These are phyloP conservation scores for Magnaporthiopsis incrustans DNA, from an alignment of 2,329 filamentous ascomycete genomes.

Conservation along the genomic window DNA sequence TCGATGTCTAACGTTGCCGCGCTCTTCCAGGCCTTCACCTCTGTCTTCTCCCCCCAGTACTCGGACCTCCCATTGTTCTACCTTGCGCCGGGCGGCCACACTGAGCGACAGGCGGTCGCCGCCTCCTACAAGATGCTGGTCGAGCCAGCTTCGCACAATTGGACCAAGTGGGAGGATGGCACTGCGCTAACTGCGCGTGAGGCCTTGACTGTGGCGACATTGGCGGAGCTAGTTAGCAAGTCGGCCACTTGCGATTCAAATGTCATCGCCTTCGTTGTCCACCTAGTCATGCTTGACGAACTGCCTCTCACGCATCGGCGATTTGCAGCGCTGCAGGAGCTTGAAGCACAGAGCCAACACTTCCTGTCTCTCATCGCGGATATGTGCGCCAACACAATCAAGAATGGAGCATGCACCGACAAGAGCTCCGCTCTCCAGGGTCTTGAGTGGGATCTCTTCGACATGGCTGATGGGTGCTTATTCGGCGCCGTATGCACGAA, in stretches of 20 bases:
- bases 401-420: background rate
- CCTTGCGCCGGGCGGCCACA: too few relatives aligned
- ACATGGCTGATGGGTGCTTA: conserved; percentile 18
- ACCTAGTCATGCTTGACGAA: conserved; percentile 19
- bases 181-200: conserved; percentile 14
- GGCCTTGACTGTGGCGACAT: conserved; percentile 14
- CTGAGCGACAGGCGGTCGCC: background rate
- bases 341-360: background rate
- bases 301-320: conserved; percentile 17
- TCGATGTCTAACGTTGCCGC: background rate
- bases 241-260: conserved; percentile 6
- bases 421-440: conserved; percentile 7
- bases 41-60: background rate
- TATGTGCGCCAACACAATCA: conserved; percentile 1
- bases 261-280: conserved; percentile 16
- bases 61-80: background rate
- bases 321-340: conserved; percentile 3
- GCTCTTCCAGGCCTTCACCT: background rate
- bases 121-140: conserved; percentile 3
- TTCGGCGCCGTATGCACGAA: conserved; percentile 5
- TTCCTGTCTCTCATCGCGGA: background rate
- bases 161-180: conserved; percentile 1
- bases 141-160: background rate
- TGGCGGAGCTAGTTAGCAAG: conserved; percentile 12
- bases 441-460: conserved; percentile 17